These are phyloP conservation scores for Aspergillus avenaceus DNA, from an alignment of 495 filamentous ascomycete genomes.

Conservation along the genomic window DNA sequence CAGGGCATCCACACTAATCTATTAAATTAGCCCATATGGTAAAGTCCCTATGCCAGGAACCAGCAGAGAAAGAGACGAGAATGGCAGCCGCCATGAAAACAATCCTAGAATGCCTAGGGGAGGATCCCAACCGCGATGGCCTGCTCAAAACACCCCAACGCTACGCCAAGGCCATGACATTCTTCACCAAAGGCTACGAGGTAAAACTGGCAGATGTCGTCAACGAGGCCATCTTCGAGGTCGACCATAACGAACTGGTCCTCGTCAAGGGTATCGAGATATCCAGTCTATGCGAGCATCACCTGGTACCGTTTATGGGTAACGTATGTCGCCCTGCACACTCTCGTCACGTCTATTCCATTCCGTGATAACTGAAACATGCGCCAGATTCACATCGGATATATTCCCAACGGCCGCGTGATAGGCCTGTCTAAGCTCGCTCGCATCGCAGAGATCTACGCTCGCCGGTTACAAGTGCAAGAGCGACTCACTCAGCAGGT, in stretches of 20 bases:
- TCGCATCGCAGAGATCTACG: conserved; percentile 85
- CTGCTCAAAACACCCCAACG: conserved; percentile 71
- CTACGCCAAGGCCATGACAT: conserved; percentile 85
- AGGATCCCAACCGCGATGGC: conserved; percentile 80
- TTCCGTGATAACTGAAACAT: no score
- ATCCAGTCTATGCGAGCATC: conserved; percentile 84
- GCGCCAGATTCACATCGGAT: conserved; percentile 78
- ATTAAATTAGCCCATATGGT: no score
- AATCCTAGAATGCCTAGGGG: conserved; percentile 81
- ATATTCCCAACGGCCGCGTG: conserved; percentile 72
- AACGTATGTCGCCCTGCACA: no score
- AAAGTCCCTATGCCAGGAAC: no score
- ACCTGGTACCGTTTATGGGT: conserved; percentile 83
- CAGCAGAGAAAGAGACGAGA: no score
- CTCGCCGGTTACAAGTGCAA: conserved; percentile 77
- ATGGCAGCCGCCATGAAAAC: conserved; percentile 31
- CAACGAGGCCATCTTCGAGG: conserved; percentile 81
- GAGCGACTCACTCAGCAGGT: conserved; percentile 85
- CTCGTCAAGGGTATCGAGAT: conserved; percentile 92
- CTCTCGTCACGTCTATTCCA: no score
- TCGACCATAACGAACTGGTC: conserved; percentile 83
- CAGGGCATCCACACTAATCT: no score
- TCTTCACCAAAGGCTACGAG: conserved; percentile 86
- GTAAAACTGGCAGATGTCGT: conserved; percentile 78
- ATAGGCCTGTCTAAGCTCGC: conserved; percentile 87